Evolutionary conservation across 2,329 filamentous ascomycete genomes (phyloP), one percentile per base, ranked within the genome.

Genomic region (Fusarium tuaranense): DNA sequence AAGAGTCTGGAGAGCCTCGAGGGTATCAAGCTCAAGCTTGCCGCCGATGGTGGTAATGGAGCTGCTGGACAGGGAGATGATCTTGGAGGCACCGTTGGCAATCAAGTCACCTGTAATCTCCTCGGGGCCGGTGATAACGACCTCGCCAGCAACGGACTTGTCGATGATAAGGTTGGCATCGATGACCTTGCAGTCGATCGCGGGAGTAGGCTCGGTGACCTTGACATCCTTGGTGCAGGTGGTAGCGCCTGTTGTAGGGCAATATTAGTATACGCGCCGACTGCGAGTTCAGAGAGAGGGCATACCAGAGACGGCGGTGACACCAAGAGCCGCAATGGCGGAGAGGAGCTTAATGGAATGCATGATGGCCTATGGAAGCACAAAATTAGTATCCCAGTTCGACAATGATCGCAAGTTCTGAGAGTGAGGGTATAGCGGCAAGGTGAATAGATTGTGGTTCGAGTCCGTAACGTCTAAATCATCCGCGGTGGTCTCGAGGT

Each of bases 1-100:
- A 70, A 98, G 87, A 66, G 86, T 89, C 78, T 88, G 90, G 66
- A 99, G 88, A 39, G 90, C 86, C 72, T 92, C 94, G 67, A 95
- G 87, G 76, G 90, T 90, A 77, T 89, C 85, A 73, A 98, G 86
- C 69, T 86, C 83, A 87, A 98, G 95, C n/a, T 82, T 84, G 59
- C 93, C 92, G 58, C 87, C 88, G 80, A 99, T 93, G 61, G 86
- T 85, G 74, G 85, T 81, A 74, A 98, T 87, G 65, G 88, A 87
- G 71, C 85, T 82, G 73, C 91, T 92, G 63, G 86, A 84, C 71
- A 98, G 83, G 67, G 86, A 88, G 79, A 90, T 90, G 71, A 98
- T 85, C 55, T 79, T 76, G 9, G 81, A 78, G 73, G 89, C 87
- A 73, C 91, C 89, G 84, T 94, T 93, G 81, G 89, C 84, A 55